These are phyloP conservation scores for Amborella trichopoda DNA, from an alignment of 164 flowering plant genomes.

Conservation along the genomic window DNA sequence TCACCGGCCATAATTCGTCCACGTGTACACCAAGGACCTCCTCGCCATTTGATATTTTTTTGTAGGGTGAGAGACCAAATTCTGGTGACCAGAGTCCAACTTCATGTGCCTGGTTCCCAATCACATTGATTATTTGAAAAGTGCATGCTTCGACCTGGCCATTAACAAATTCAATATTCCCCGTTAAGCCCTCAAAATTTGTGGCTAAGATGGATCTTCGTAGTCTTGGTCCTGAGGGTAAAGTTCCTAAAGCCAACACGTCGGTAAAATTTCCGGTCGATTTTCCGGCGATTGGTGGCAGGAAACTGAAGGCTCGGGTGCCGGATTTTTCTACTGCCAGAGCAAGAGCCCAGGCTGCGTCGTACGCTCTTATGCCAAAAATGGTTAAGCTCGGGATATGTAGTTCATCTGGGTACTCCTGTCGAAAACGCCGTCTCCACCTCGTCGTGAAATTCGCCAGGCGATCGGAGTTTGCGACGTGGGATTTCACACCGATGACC, in stretches of 20 bases:
- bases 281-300: neutral
- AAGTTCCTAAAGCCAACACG: neutral
- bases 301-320: neutral
- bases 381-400: neutral
- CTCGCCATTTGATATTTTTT: too few species aligned
- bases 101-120: neutral
- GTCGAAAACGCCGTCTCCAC: neutral
- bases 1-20: neutral
- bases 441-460: neutral
- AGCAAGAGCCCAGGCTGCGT: constrained; percentile 1
- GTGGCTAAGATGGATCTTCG: neutral
- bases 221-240: neutral
- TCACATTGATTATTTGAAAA: neutral
- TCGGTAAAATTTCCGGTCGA: neutral
- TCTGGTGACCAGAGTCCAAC: neutral
- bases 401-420: neutral
- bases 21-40: neutral
- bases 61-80: constrained; percentile 3
- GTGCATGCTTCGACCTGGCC: neutral
- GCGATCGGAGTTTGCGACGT: neutral
- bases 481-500: neutral
- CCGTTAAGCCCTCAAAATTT: neutral
- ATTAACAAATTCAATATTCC: neutral
- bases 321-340: neutral
- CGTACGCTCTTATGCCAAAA: constrained; percentile 1